Evolutionary conservation across 257 asterid genomes (phyloP), one percentile per base, ranked within the genome.

Genomic region (Plectranthus barbatus): DNA sequence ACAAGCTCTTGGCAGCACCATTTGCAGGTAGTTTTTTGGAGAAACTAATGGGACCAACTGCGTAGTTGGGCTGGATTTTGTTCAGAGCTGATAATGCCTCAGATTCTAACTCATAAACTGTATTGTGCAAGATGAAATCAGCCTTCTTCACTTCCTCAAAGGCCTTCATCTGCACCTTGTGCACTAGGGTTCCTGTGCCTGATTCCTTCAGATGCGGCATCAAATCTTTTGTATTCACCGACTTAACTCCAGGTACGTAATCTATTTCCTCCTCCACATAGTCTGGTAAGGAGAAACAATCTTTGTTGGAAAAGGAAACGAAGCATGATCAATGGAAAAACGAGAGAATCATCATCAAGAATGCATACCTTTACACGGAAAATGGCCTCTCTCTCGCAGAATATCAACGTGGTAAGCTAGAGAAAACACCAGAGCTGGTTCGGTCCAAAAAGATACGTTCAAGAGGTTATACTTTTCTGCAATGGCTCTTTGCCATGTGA

Each of bases 121-220:
- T 84, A 77, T 89, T 89, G 24, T 79, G 88, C 9, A 84, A 56
- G 50, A 86, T 72, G 4, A 89, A 74, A 51, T 89, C 96, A 3
- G 95, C 86, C 21, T 70, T 81, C 61, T 75, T 79, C 7, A 77
- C 84, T 20, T 74, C 83, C 13, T 73, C 77, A 31, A 89, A 89
- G 0, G 86, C 80, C 56, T 41, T 70, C 56, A 39, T 29, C 5
- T 67, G 29, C 1, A 74, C 60, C 24, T 72, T 61, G 37, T 77
- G 76, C 45, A 68, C 60, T 37, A 69, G 5, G 26, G 64, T 47
- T 56, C 69, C 73, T 18, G 13, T 11, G 45, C 70, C 70, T n/a
- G 74, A 74, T 19, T 72, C 60, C 65, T 55, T 71, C 5, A 83
- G 74, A 62, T 68, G 77, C 1, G 90, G 61, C 83, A 75, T 79